Conservation (phyloP, 192 early-diverging fungal genomes). For the Coemansia sp. region DNA sequence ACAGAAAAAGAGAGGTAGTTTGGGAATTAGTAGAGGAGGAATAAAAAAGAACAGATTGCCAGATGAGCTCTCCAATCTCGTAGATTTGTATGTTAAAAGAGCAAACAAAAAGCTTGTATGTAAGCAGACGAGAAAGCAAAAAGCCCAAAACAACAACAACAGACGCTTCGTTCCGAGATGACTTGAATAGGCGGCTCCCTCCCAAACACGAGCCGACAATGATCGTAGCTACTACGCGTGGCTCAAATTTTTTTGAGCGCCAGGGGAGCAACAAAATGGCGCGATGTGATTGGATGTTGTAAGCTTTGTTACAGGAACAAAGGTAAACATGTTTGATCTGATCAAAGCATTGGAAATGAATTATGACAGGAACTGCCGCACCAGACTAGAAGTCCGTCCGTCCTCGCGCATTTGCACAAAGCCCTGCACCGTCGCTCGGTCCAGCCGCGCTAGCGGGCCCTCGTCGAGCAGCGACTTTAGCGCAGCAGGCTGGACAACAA, state of each 20-base stretch:
- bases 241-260: background rate
- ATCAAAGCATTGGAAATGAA: background rate
- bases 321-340: background rate
- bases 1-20: conserved; percentile 6
- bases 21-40: conserved; percentile 16
- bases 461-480: conserved; percentile 86
- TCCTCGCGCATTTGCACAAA: conserved; percentile 90
- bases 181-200: background rate
- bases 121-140: conserved; percentile 8
- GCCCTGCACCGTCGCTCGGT: conserved; percentile 77
- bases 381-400: conserved; percentile 61
- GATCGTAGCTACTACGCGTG: background rate
- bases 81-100: conserved; percentile 2
- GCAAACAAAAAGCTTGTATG: conserved; percentile 10
- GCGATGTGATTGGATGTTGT: background rate
- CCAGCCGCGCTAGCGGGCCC: conserved; percentile 80
- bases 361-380: conserved; percentile 31
- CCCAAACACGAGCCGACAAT: conserved; percentile 6
- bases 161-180: background rate
- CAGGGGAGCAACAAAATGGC: background rate
- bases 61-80: conserved; percentile 8
- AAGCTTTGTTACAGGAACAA: background rate
- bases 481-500: conserved; percentile 89
- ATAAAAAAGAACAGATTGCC: background rate
- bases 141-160: conserved; percentile 6